Evolutionary conservation across 306 rosid genomes (phyloP), one percentile per base, ranked within the genome.

Genomic region (Vigna hirtella): DNA sequence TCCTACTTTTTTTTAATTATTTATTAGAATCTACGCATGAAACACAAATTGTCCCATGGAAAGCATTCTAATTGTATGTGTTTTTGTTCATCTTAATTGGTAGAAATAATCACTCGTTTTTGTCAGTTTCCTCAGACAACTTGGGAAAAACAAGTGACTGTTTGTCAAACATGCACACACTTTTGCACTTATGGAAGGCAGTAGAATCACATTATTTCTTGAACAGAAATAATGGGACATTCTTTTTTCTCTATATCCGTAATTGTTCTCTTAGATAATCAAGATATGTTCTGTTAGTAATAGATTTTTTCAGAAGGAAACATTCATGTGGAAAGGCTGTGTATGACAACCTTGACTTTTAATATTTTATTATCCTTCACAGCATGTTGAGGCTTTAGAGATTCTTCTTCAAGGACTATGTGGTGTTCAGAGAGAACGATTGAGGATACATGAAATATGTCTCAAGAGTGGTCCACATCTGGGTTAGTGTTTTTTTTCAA

Each of bases 361-460:
- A 55, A 76, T 38, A 45, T 79, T 78, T 67, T 42, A 22, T 71
- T 79, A 72, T 55, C 59, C 58, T 85, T 74, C 68, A 75, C 88
- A 95, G 98, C 98, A 92, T 84, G 98, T 95, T 50, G 98, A 95
- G 86, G 98, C 98, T 24, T 93, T 92, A 52, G 98, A 91, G 89
- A 95, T 95, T 66, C 98, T 95, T 82, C 97, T 95, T 73, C 98
- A 92, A 84, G 98, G 98, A 49, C 91, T 91, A 53, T 92, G 97
- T 81, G 98, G 98, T 74, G 98, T 92, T 86, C 90, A 85, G 28
- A 88, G 86, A 81, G 97, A 95, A 79, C 77, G 89, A 18, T 84
- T 93, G 79, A 91, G 91, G 84, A 84, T 91, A 79, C 98, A 95
- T 85, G 99, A 93, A 84, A 84, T 93, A 52, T 89, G 96, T 84